phyloP scores from a whole-genome alignment of 768 basidiomycete genomes.

The Russula abietina region DNA sequence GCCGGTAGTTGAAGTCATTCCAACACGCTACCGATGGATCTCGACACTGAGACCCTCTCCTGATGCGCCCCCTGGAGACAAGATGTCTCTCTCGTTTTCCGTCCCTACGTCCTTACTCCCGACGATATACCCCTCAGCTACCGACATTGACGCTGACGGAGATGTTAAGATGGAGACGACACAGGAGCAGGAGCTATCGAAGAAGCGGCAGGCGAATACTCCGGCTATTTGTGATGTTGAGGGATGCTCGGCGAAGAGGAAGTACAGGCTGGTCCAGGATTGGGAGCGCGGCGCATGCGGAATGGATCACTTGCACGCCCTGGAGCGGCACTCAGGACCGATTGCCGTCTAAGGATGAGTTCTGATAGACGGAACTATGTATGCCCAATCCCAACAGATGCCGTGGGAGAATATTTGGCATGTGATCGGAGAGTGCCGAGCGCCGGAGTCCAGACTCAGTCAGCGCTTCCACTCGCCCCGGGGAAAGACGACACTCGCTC shows the following conservation, averaged over 20 bases:
- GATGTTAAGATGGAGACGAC: slow-evolving; percentile 22
- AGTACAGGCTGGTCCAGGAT: slow-evolving; percentile 61
- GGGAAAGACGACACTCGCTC: no score
- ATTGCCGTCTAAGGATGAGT: background rate
- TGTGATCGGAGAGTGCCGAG: no score
- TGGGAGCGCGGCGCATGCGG: slow-evolving; percentile 63
- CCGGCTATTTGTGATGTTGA: slow-evolving; percentile 44
- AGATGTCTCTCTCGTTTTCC: slow-evolving; percentile 48
- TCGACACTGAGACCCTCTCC: slow-evolving; percentile 42
- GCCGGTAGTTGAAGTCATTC: slow-evolving; percentile 27
- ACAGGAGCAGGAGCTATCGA: slow-evolving; percentile 5
- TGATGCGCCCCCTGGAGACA: slow-evolving; percentile 5
- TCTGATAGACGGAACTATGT: no score
- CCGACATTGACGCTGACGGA: background rate
- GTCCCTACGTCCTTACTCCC: slow-evolving; percentile 40
- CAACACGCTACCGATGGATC: slow-evolving; percentile 69
- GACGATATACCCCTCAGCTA: slow-evolving; percentile 6
- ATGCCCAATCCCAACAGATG: no score
- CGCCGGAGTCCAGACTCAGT: no score
- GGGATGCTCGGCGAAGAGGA: slow-evolving; percentile 50
- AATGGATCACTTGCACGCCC: slow-evolving; percentile 52
- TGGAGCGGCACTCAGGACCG: slow-evolving; percentile 34
- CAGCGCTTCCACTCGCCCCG: no score
- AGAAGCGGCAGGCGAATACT: background rate
- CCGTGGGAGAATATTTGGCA: no score